phyloP scores from a whole-genome alignment of 495 filamentous ascomycete species.

The Aspergillus saccharolyticus region DNA sequence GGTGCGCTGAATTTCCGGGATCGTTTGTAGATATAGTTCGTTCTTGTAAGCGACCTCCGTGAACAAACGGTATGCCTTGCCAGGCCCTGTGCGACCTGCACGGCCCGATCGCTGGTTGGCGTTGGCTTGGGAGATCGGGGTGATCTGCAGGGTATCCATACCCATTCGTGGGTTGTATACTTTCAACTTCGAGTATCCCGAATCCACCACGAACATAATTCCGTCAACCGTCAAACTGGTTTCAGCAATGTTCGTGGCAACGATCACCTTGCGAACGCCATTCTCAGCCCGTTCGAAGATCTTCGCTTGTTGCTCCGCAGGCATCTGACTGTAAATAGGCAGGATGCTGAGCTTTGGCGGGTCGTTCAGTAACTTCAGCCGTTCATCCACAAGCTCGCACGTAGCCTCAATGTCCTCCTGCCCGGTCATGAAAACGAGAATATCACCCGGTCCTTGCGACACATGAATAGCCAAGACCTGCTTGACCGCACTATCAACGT shows the following conservation, averaged over 20 bases:
- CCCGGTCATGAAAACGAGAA: constrained; percentile 98
- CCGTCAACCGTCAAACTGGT: constrained; percentile 97
- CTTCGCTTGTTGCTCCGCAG: constrained; percentile 93
- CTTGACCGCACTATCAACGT: constrained; percentile 94
- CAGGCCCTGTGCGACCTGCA: constrained; percentile 91
- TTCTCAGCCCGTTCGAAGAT: constrained; percentile 90
- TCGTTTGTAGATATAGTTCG: constrained; percentile 95
- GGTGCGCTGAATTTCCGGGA: constrained; percentile 96
- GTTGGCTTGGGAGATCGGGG: constrained; percentile 96
- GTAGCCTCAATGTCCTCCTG: constrained; percentile 98
- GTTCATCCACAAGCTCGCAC: constrained; percentile 85
- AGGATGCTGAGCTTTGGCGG: constrained; percentile 92
- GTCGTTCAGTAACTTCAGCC: constrained; percentile 87
- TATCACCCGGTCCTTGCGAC: constrained; percentile 85
- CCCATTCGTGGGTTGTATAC: constrained; percentile 99
- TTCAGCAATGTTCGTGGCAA: constrained; percentile 98
- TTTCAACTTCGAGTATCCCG: constrained; percentile 94
- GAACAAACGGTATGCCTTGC: constrained; percentile 91
- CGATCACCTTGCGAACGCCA: constrained; percentile 94
- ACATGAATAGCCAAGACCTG: constrained; percentile 97
- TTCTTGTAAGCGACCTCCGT: constrained; percentile 95
- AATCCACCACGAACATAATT: constrained; percentile 98
- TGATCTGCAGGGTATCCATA: constrained; percentile 98
- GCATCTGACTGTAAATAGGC: constrained; percentile 99
- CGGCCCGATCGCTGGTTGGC: constrained; percentile 89